Conservation (phyloP, 805 yeast species). For the Suhomyces sp. region DNA sequence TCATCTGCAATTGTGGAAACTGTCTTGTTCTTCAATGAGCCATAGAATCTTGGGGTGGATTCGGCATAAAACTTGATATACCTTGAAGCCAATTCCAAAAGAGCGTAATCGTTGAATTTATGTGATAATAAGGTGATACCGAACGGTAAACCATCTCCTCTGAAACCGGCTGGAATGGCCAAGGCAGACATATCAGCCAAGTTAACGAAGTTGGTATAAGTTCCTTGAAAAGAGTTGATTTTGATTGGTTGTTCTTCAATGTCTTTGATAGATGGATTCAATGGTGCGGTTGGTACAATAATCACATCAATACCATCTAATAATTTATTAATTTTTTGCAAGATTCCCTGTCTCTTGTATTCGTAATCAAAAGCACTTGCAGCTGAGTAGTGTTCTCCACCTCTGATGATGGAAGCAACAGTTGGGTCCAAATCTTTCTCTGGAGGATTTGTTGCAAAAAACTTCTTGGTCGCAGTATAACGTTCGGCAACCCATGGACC, state of each 20-base stretch:
- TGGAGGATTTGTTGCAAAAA: conserved; percentile 70
- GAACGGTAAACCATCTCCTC: conserved; percentile 79
- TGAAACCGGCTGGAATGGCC: conserved; percentile 88
- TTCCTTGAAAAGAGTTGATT: conserved; percentile 89
- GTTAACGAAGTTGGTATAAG: conserved; percentile 97
- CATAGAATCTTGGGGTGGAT: conserved; percentile 53
- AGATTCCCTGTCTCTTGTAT: conserved; percentile 78
- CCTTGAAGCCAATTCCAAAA: conserved; percentile 76
- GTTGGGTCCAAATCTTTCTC: conserved; percentile 76
- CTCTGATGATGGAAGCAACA: conserved; percentile 69
- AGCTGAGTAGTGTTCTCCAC: conserved; percentile 78
- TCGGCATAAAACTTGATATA: conserved; percentile 54
- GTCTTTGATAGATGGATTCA: conserved; percentile 79
- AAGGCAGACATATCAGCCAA: conserved; percentile 90
- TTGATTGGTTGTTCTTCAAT: conserved; percentile 74
- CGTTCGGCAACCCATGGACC: conserved; percentile 99
- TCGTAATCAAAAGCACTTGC: conserved; percentile 83
- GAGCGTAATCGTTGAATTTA: conserved; percentile 85
- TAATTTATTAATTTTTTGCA: conserved; percentile 58
- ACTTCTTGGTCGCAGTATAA: conserved; percentile 76
- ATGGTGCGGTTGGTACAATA: conserved; percentile 91
- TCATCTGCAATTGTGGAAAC: conserved; percentile 46
- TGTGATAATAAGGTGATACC: conserved; percentile 85
- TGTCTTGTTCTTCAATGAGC: conserved; percentile 41
- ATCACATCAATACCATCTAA: conserved; percentile 68